Percentiles rank a stretch among this genome's conserved stretches.
phyloP scores from a whole-genome alignment of 345 rosid genomes.

The Turnera subulata region DNA sequence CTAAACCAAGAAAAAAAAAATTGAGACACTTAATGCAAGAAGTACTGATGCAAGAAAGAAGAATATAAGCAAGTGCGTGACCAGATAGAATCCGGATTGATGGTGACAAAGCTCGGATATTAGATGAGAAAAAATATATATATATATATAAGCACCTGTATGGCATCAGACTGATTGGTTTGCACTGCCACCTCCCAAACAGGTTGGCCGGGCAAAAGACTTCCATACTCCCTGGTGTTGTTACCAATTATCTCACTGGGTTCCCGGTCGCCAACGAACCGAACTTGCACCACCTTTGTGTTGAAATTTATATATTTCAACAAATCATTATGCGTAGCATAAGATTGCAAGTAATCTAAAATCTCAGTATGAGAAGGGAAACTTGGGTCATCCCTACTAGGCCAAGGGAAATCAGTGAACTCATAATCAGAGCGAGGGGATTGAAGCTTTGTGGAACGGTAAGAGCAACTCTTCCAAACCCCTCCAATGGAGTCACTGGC shows the following conservation, averaged over 20 bases:
- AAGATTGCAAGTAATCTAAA: conserved; percentile 65
- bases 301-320: conserved; percentile 54
- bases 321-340: conserved; percentile 66
- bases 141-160: conserved; percentile 64
- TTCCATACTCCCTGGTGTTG: conserved; percentile 26
- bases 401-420: conserved; percentile 91
- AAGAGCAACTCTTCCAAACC: conserved; percentile 83
- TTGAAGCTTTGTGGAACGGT: conserved; percentile 72
- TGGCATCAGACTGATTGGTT: conserved; percentile 37
- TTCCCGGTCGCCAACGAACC: conserved; percentile 42
- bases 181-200: conserved; percentile 84
- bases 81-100: no score
- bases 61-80: no score
- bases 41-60: no score
- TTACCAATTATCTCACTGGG: conserved; percentile 8
- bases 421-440: conserved; percentile 64
- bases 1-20: no score
- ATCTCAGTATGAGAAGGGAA: conserved; percentile 69
- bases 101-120: no score
- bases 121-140: no score
- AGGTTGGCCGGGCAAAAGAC: conserved; percentile 53
- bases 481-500: conserved; percentile 78
- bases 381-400: conserved; percentile 53
- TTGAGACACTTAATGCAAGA: neutral
- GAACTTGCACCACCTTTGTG: conserved; percentile 66